Evolutionary conservation across 768 basidiomycete species (phyloP).

Genomic region (Mycena latifolia): DNA sequence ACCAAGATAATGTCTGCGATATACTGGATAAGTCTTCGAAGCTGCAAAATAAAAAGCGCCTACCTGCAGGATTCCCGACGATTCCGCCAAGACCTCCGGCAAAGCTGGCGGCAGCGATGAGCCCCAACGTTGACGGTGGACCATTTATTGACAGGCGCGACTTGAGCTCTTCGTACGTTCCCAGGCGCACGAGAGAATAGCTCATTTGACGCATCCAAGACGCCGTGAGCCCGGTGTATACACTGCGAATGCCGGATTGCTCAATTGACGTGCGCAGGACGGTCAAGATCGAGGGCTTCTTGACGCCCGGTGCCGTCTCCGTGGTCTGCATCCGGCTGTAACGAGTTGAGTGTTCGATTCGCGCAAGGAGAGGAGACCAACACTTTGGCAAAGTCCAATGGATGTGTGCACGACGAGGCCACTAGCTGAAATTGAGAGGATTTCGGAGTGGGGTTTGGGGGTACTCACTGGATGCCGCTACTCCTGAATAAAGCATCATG

Average conservation of each 20-base stretch:
- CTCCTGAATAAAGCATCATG: slow-evolving; percentile 51
- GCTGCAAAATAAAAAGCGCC: slow-evolving; percentile 34
- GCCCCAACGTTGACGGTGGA: slow-evolving; percentile 63
- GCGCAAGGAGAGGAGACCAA: slow-evolving; percentile 45
- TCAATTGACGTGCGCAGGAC: slow-evolving; percentile 75
- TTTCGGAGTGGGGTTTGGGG: slow-evolving; percentile 12
- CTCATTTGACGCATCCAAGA: slow-evolving; percentile 92
- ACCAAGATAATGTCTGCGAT: slow-evolving; percentile 76
- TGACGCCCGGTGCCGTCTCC: slow-evolving; percentile 54
- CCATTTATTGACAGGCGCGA: slow-evolving; percentile 62
- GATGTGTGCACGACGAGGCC: slow-evolving; percentile 87
- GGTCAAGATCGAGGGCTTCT: slow-evolving; percentile 72
- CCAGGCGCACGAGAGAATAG: slow-evolving; percentile 88
- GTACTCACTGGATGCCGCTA: slow-evolving; percentile 75
- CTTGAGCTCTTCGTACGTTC: slow-evolving; percentile 86
- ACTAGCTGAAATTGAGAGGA: slow-evolving; percentile 54
- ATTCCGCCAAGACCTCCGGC: slow-evolving; percentile 88
- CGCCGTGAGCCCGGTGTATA: slow-evolving; percentile 87
- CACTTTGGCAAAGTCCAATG: slow-evolving; percentile 90
- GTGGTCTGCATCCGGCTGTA: slow-evolving; percentile 87
- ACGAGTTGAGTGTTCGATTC: slow-evolving; percentile 12
- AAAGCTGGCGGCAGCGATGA: slow-evolving; percentile 74
- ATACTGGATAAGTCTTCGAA: slow-evolving; percentile 11
- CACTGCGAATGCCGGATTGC: slow-evolving; percentile 76
- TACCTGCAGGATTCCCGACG: slow-evolving; percentile 87